phyloP scores from a whole-genome alignment of 163 green algal genomes.

The Chloromonas sp. region DNA sequence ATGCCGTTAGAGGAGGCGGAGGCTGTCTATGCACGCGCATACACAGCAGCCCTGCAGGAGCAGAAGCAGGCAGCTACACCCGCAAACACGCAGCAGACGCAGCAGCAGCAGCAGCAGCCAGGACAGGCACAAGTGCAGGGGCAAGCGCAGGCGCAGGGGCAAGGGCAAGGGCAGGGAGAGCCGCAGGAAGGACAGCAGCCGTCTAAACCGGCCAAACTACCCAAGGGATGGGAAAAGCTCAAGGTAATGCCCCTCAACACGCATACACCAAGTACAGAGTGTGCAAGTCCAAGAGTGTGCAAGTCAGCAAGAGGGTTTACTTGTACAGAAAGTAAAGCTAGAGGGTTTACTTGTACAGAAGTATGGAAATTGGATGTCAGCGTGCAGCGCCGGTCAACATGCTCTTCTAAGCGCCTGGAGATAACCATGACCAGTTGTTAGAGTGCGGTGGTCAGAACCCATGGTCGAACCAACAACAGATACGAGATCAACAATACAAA shows the following conservation, averaged over 20 bases:
- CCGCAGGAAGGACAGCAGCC: background rate
- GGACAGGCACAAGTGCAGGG: background rate
- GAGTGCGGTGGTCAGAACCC: background rate
- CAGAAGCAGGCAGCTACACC: background rate
- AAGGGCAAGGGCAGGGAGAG: background rate
- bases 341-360: too few relatives aligned
- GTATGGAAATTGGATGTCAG: background rate
- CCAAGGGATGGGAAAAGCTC: slow-evolving; percentile 9
- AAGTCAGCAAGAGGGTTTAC: too few relatives aligned
- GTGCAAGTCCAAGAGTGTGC: too few relatives aligned
- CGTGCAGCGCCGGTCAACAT: background rate
- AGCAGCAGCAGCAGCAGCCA: background rate
- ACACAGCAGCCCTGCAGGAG: slow-evolving; percentile 1
- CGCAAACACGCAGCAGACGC: background rate
- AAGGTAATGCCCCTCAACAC: background rate
- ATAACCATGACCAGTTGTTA: background rate
- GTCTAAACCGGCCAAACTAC: background rate
- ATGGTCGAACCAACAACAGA: background rate
- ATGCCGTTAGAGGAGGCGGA: background rate
- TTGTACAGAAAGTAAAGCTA: too few relatives aligned
- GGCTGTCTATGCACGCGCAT: background rate
- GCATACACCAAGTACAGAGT: too few relatives aligned
- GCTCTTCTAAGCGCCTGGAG: background rate
- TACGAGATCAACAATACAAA: background rate
- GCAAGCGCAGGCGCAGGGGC: background rate